These are phyloP conservation scores for Cyclostephanos invisitatus DNA, from an alignment of 108 stramenopile genomes.

Conservation along the genomic window DNA sequence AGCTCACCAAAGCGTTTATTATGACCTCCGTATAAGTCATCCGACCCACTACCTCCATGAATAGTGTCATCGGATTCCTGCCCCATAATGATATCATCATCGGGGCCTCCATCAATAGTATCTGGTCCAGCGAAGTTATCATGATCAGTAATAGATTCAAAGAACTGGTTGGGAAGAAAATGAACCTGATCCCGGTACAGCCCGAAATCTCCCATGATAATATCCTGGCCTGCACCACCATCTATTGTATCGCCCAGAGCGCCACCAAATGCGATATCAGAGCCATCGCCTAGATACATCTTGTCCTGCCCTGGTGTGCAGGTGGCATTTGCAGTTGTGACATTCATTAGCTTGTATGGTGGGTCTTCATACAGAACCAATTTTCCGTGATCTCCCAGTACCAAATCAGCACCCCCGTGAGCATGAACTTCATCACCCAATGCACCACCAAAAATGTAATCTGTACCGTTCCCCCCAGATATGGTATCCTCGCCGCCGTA, in stretches of 20 bases:
- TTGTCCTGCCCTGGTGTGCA: conserved; percentile 36
- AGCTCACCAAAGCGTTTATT: conserved; percentile 15
- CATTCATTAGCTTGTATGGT: conserved; percentile 24
- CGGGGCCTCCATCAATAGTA: conserved; percentile 18
- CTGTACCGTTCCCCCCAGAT: conserved; percentile 26
- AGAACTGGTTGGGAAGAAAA: conserved; percentile 23
- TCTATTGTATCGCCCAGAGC: conserved; percentile 26
- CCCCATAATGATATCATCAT: conserved; percentile 34
- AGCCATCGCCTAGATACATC: conserved; percentile 26
- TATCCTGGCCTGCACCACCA: conserved; percentile 32
- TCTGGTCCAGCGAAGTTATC: conserved; percentile 25
- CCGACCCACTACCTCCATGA: conserved; percentile 21
- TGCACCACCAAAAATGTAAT: conserved; percentile 26
- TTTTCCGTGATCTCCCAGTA: conserved; percentile 38
- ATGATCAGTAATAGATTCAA: conserved; percentile 22
- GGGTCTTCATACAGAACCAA: conserved; percentile 19
- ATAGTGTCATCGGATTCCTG: conserved; percentile 32
- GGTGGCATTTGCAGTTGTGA: conserved; percentile 3
- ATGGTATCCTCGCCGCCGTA: conserved; percentile 19
- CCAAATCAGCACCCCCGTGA: conserved; percentile 24
- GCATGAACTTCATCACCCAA: conserved; percentile 11
- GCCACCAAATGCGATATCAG: conserved; percentile 48
- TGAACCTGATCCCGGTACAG: neutral
- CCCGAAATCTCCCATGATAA: conserved; percentile 43
- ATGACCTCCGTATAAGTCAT: conserved; percentile 41